Base-by-base conservation (phyloP, 257 asterid genomes). In the Solanum clarkiae region DNA sequence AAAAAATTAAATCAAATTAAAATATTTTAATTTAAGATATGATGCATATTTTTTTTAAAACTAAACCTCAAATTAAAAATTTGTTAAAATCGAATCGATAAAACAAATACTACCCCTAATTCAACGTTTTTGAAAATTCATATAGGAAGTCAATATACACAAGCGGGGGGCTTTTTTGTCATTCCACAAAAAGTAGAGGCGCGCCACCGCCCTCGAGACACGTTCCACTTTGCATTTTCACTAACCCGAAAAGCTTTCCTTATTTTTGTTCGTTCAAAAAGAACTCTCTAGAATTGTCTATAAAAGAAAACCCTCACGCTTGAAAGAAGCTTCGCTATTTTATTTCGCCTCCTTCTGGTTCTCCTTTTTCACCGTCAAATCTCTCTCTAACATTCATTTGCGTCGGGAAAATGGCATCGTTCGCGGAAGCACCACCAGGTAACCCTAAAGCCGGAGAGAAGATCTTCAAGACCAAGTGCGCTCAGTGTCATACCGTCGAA, bases 401-500 rank as follows among this genome's bases (percentile, higher is more conserved):
- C 70, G 62, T 26, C 62, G 24, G 9, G 32, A 47, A 77, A 84
- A 95, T 95, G 98, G 96, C 98, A n/a, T 80, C 94, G 36, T 94
- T 95, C 87, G 86, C 75, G 44, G 92, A 92, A 86, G 98, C 97
- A 29, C 98, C 98, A 15, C 91, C 96, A 0, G 98, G 98, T 70
- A 83, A 89, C 86, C 70, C 54, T 20, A 91, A 89, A 84, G 40
- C 89, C 74, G 98, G 98, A 18, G 98, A 93, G 92, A 95, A 95
- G 90, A 95, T 92, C 92, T 95, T 93, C 91, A 94, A 91, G 86
- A 93, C 94, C 4, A 94, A 95, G 87, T 95, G 98, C 84, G 97
- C 98, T 87, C 98, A 95, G 85, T 95, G 98, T 88, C 98, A 95
- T 85, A 95, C 98, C 86, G 97, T 91, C 82, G 98, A 94, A 0